These are phyloP conservation scores for Kwoniella shivajii DNA, from an alignment of 1,284 basidiomycete genomes.

Conservation along the genomic window DNA sequence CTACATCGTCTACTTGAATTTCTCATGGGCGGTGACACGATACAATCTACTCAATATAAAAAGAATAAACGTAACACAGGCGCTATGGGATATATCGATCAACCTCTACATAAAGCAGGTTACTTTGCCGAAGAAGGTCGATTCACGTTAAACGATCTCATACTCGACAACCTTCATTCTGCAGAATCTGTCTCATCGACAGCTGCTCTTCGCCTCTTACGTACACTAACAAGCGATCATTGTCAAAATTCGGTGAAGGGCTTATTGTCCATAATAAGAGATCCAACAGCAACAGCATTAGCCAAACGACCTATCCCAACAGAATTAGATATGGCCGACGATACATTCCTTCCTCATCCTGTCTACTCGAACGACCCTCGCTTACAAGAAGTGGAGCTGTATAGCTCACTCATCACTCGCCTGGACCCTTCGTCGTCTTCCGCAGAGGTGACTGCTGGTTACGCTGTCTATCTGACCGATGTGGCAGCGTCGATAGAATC, in stretches of 20 bases:
- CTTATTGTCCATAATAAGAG: conserved; percentile 68
- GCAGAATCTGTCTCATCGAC: conserved; percentile 65
- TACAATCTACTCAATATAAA: background rate
- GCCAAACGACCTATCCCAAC: conserved; percentile 26
- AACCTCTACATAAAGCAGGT: conserved; percentile 60
- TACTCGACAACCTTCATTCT: conserved; percentile 75
- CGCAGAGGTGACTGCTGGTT: conserved; percentile 77
- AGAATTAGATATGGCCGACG: conserved; percentile 52
- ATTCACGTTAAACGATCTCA: conserved; percentile 85
- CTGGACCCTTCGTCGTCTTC: conserved; percentile 69
- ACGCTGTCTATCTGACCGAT: conserved; percentile 58
- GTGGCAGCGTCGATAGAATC: conserved; percentile 32
- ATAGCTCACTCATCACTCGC: conserved; percentile 74
- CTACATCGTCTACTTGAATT: conserved; percentile 34
- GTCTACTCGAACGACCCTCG: conserved; percentile 30
- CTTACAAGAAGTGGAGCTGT: conserved; percentile 61
- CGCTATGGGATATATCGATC: conserved; percentile 37
- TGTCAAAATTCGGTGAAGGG: conserved; percentile 67
- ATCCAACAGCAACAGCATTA: conserved; percentile 60
- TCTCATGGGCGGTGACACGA: conserved; percentile 30
- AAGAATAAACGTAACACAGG: conserved; percentile 26
- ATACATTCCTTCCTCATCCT: conserved; percentile 43
- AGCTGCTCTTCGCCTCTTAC: conserved; percentile 76
- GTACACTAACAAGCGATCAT: conserved; percentile 71
- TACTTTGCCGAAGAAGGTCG: conserved; percentile 84